Percentiles rank a stretch among this genome's conserved stretches.
phyloP scores from a whole-genome alignment of 2,329 filamentous ascomycete genomes.

The Diaporthe aspalathi region DNA sequence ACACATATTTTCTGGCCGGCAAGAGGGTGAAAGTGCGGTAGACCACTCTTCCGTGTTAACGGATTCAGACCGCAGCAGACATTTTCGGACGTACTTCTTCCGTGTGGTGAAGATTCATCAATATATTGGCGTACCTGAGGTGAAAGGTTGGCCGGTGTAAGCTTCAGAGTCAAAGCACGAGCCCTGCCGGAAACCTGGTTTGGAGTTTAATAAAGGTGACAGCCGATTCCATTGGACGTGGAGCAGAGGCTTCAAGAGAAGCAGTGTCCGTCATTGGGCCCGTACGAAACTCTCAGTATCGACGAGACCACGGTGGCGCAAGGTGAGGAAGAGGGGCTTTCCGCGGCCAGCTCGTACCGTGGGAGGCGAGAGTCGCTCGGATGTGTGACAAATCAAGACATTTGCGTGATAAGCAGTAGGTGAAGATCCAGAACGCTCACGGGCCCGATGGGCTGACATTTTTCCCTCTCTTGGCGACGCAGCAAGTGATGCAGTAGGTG shows the following conservation, averaged over 20 bases:
- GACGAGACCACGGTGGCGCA: neutral
- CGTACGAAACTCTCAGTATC: neutral
- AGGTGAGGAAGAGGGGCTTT: neutral
- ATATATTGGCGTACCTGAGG: neutral
- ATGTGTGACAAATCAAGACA: constrained; percentile 8
- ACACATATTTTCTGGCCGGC: neutral
- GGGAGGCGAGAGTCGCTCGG: constrained; percentile 8
- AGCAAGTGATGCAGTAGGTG: constrained; percentile 7
- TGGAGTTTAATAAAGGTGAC: constrained; percentile 24
- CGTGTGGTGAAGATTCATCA: neutral
- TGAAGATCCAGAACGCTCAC: neutral
- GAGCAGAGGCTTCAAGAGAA: neutral
- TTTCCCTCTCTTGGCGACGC: constrained; percentile 10
- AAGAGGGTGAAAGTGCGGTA: neutral
- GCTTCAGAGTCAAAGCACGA: constrained; percentile 12
- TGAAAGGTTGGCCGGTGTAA: neutral
- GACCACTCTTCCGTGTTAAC: neutral
- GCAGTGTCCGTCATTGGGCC: neutral
- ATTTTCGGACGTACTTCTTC: no score
- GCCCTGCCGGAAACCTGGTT: constrained; percentile 3
- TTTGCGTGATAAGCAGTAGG: neutral
- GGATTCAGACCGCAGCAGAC: neutral
- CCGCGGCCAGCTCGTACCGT: neutral
- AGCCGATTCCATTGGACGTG: neutral
- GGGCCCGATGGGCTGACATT: constrained; percentile 12